Conservation (phyloP, 78 protist genomes). For the Bodo saltans region DNA sequence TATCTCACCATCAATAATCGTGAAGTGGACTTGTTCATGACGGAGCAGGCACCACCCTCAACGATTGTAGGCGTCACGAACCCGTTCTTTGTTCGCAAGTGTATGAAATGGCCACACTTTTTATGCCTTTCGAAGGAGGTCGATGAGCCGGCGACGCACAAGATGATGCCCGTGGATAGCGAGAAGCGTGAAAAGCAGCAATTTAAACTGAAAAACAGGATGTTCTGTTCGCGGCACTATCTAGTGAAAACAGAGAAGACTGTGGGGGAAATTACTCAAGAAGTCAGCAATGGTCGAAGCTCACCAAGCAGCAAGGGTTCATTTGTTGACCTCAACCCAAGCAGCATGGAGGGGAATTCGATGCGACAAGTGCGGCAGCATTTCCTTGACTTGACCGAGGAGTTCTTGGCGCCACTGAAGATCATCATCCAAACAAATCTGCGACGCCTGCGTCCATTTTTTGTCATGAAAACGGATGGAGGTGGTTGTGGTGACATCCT, state of each 20-base stretch:
- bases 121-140: background rate
- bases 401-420: too few species aligned
- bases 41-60: background rate
- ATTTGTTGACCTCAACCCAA: too few species aligned
- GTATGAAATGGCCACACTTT: background rate
- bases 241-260: background rate
- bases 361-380: too few species aligned
- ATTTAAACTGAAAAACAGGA: background rate
- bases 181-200: background rate
- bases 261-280: too few species aligned
- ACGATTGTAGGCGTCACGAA: background rate
- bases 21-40: background rate
- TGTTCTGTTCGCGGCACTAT: background rate
- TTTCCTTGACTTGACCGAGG: too few species aligned
- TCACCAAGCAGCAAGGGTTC: too few species aligned
- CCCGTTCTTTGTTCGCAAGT: background rate
- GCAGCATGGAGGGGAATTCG: too few species aligned
- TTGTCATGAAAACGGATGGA: too few species aligned
- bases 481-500: too few species aligned
- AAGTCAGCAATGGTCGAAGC: too few species aligned
- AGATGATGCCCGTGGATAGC: background rate
- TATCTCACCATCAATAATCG: background rate
- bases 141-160: background rate
- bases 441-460: too few species aligned
- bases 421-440: too few species aligned